These are phyloP conservation scores for Ustilago loliicola DNA, from an alignment of 1,284 basidiomycete genomes.

Conservation along the genomic window DNA sequence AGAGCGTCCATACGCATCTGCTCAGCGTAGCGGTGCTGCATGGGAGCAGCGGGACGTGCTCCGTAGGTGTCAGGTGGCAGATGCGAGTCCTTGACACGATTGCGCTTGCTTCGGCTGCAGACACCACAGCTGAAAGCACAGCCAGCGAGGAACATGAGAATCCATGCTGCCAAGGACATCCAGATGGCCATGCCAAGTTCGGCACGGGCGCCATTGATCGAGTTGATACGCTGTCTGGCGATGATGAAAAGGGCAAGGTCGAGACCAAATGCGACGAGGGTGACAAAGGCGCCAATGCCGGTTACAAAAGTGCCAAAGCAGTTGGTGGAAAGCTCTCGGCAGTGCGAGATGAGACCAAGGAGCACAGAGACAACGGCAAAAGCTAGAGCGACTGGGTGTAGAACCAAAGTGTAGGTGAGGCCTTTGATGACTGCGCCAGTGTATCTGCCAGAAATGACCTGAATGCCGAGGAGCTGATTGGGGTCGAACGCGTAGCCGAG, in stretches of 20 bases:
- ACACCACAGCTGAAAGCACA: constrained; percentile 61
- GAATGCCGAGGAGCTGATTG: constrained; percentile 60
- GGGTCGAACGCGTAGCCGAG: constrained; percentile 63
- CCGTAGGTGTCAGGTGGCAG: constrained; percentile 42
- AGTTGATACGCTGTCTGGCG: constrained; percentile 63
- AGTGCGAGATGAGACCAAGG: constrained; percentile 60
- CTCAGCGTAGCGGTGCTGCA: constrained; percentile 45
- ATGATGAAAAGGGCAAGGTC: constrained; percentile 66
- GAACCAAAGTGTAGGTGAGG: constrained; percentile 64
- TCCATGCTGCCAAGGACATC: constrained; percentile 65
- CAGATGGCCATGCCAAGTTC: constrained; percentile 61
- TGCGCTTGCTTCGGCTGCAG: constrained; percentile 50
- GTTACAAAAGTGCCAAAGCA: constrained; percentile 59
- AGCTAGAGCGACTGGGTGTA: constrained; percentile 59
- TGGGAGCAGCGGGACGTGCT: constrained; percentile 21
- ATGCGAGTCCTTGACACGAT: constrained; percentile 53
- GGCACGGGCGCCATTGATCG: constrained; percentile 55
- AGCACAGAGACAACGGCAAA: constrained; percentile 54
- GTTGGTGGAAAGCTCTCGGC: constrained; percentile 48
- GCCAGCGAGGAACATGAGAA: constrained; percentile 57
- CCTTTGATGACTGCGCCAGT: constrained; percentile 59
- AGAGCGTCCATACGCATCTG: constrained; percentile 68
- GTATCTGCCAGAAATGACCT: constrained; percentile 49
- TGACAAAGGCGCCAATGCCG: constrained; percentile 53
- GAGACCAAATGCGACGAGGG: constrained; percentile 61